phyloP scores from a whole-genome alignment of 495 filamentous ascomycete species.

The Penicillium maclennaniae region DNA sequence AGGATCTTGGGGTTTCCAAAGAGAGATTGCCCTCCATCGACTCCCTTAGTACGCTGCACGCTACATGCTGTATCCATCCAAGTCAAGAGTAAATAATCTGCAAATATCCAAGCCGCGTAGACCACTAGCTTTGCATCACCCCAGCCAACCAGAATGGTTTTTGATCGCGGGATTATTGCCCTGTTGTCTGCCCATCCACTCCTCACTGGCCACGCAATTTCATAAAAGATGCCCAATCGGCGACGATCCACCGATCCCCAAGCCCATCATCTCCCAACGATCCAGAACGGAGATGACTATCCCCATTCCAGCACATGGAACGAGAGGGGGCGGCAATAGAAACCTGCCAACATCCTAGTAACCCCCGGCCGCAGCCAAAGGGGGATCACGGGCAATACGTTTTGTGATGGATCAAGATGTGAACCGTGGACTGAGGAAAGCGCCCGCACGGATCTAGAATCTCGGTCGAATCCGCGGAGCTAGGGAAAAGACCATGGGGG shows the following conservation, averaged over 20 bases:
- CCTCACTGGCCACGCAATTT: slow-evolving; percentile 1
- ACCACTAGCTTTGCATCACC: too few relatives aligned
- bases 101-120: background rate
- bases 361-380: background rate
- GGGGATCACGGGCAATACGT: background rate
- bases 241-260: background rate
- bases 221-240: slow-evolving; percentile 1
- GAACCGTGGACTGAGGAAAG: background rate
- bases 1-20: background rate
- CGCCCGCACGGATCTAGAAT: background rate
- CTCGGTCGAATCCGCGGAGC: background rate
- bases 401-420: background rate
- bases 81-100: background rate
- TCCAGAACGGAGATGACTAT: background rate
- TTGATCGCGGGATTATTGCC: background rate
- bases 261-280: background rate
- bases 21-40: too few relatives aligned
- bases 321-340: too few relatives aligned
- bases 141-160: background rate
- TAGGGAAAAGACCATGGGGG: background rate
- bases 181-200: background rate
- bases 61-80: background rate
- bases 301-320: background rate
- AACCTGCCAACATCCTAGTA: background rate
- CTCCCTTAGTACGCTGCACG: background rate